Base-by-base conservation (phyloP, 2,329 filamentous ascomycete genomes). In the Ascochyta rabiei region DNA sequence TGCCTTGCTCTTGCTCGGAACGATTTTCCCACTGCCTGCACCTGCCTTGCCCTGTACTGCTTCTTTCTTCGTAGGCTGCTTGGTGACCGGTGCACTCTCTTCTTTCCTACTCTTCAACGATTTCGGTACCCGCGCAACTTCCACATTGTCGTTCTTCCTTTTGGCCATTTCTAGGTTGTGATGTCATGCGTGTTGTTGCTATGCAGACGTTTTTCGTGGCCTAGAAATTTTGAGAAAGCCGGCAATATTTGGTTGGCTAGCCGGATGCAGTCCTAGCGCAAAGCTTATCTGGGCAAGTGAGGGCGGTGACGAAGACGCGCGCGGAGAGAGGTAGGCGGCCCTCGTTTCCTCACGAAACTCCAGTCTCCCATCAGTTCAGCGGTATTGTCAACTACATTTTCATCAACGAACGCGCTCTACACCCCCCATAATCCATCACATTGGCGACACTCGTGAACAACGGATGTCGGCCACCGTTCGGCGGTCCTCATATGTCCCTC, bases 401-500 rank as follows among this genome's bases (percentile, higher is more conserved):
- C 72, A 75, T 74, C 70, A 74, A 70, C 70, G 51, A 61, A 61
- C 62, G 63, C 64, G 61, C 59, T 55, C 60, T 51, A 59, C 53
- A 64, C 65, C 51, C 52, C 59, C 59, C 47, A 58, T 61, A 74
- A 73, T 69, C 63, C 71, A 71, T 72, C 73, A 75, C 65, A 62
- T 70, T 72, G 73, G 72, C 73, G 69, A 64, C 73, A 70, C 69
- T 72, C 68, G 72, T 75, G 74, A 74, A 76, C 74, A 75, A 78
- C 79, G 76, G 78, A 80, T 80, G 78, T 77, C 71, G 76, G 72
- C 74, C 73, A 65, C 67, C 62, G 70, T 62, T 67, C 56, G 64
- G 67, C 66, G 62, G 67, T 65, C 61, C 66, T 77, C 76, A 75
- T 76, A 81, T 81, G 79, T 80, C 78, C 72, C 70, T 79, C 71